These are phyloP conservation scores for Aspergillus ochraceoroseus DNA, from an alignment of 2,329 filamentous ascomycete species.

Conservation along the genomic window DNA sequence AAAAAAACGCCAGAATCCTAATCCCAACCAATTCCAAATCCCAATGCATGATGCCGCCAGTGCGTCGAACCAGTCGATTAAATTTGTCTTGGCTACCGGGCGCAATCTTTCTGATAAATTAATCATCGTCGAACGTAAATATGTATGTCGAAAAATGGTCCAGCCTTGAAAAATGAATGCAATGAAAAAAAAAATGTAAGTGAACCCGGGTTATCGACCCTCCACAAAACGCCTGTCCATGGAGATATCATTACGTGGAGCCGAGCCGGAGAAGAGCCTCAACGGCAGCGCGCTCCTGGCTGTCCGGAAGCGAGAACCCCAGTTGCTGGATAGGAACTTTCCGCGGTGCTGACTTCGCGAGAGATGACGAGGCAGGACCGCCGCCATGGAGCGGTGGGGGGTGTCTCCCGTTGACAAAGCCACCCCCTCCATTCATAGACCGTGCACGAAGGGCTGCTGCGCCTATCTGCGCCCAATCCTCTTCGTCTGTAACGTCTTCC, in stretches of 20 bases:
- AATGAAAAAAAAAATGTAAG: slow-evolving; percentile 13
- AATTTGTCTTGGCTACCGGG: slow-evolving; percentile 13
- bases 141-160: slow-evolving; percentile 15
- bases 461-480: slow-evolving; percentile 89
- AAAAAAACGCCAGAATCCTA: slow-evolving; percentile 14
- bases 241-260: slow-evolving; percentile 41
- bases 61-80: slow-evolving; percentile 22
- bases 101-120: slow-evolving; percentile 14
- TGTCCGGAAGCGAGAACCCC: slow-evolving; percentile 32
- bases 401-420: slow-evolving; percentile 37
- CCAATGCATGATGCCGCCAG: slow-evolving; percentile 22
- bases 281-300: slow-evolving; percentile 47
- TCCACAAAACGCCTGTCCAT: slow-evolving; percentile 24
- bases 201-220: slow-evolving; percentile 10
- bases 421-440: slow-evolving; percentile 48
- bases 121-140: slow-evolving; percentile 17
- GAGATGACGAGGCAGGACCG: slow-evolving; percentile 36
- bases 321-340: slow-evolving; percentile 33
- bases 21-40: slow-evolving; percentile 16
- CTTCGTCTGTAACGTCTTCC: slow-evolving; percentile 85
- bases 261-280: slow-evolving; percentile 48
- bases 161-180: slow-evolving; percentile 17
- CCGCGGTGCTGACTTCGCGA: slow-evolving; percentile 41
- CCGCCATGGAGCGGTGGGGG: slow-evolving; percentile 27
- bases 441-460: slow-evolving; percentile 73